Conservation (phyloP, 208 protist species). For the Trypanosoma grayi region DNA sequence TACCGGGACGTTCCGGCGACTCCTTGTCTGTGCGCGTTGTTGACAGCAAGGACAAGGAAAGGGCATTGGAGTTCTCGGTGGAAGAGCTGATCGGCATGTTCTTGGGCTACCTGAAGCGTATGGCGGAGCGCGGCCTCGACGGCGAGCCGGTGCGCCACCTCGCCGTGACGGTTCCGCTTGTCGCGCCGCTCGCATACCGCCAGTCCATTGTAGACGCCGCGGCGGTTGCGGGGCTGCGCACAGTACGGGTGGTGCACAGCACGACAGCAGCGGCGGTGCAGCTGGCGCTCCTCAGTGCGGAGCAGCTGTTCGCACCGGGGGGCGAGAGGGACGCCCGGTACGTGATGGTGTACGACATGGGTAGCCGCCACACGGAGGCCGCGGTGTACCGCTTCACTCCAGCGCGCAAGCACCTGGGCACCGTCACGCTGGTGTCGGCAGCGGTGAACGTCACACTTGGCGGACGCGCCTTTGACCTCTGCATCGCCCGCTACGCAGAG, state of each 20-base stretch:
- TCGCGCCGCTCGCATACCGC: constrained; percentile 62
- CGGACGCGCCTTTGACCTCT: constrained; percentile 83
- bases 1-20: constrained; percentile 16
- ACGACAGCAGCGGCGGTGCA: constrained; percentile 74
- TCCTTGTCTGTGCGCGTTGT: constrained; percentile 17
- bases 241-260: constrained; percentile 80
- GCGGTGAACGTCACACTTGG: constrained; percentile 65
- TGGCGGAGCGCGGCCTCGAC: constrained; percentile 44
- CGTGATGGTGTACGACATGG: constrained; percentile 89
- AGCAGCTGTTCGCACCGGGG: constrained; percentile 35
- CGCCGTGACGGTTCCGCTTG: constrained; percentile 75
- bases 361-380: constrained; percentile 66
- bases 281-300: constrained; percentile 44
- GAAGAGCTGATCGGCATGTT: constrained; percentile 90
- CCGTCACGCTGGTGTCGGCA: constrained; percentile 43
- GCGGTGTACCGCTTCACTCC: constrained; percentile 58
- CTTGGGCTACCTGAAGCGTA: constrained; percentile 62
- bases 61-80: constrained; percentile 36
- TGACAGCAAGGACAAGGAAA: constrained; percentile 12
- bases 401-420: constrained; percentile 2
- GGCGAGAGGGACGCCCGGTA: constrained; percentile 15
- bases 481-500: constrained; percentile 83
- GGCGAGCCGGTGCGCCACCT: constrained; percentile 46
- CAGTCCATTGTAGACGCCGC: constrained; percentile 90
- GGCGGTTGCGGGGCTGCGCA: constrained; percentile 71